Conservation (phyloP, 805 yeast genomes). For the Isabelozyma gotoi region DNA sequence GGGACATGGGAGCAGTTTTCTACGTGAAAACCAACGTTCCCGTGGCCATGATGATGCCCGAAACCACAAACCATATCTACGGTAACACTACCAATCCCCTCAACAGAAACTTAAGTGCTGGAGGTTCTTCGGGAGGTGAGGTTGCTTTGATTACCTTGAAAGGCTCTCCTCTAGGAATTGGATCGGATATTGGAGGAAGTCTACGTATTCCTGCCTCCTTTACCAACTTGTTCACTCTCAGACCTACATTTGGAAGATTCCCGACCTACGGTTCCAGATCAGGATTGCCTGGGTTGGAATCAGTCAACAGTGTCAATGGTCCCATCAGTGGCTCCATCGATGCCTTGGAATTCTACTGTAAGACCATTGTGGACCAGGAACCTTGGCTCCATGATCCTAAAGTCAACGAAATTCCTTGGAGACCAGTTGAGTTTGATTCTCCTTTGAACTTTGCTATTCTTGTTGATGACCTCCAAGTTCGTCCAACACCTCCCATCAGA, state of each 20-base stretch:
- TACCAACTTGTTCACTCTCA: slow-evolving; percentile 41
- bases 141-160: slow-evolving; percentile 45
- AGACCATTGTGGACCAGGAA: slow-evolving; percentile 33
- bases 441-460: slow-evolving; percentile 45
- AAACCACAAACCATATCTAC: slow-evolving; percentile 42
- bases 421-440: slow-evolving; percentile 27
- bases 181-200: slow-evolving; percentile 56
- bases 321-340: slow-evolving; percentile 43
- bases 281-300: slow-evolving; percentile 34
- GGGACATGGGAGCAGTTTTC: slow-evolving; percentile 52
- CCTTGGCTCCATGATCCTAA: slow-evolving; percentile 54
- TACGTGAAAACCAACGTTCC: slow-evolving; percentile 57
- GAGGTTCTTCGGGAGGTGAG: slow-evolving; percentile 59
- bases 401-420: slow-evolving; percentile 53
- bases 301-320: slow-evolving; percentile 46
- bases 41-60: slow-evolving; percentile 50
- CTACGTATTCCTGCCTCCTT: slow-evolving; percentile 48
- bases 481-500: slow-evolving; percentile 56
- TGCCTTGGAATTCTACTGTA: slow-evolving; percentile 37
- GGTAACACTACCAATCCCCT: slow-evolving; percentile 50
- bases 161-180: slow-evolving; percentile 54
- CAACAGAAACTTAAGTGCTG: slow-evolving; percentile 43
- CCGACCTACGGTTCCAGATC: slow-evolving; percentile 34
- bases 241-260: slow-evolving; percentile 47
- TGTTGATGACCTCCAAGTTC: slow-evolving; percentile 42